phyloP scores from a whole-genome alignment of 1,284 basidiomycete species.

The Stereum hirsutum region DNA sequence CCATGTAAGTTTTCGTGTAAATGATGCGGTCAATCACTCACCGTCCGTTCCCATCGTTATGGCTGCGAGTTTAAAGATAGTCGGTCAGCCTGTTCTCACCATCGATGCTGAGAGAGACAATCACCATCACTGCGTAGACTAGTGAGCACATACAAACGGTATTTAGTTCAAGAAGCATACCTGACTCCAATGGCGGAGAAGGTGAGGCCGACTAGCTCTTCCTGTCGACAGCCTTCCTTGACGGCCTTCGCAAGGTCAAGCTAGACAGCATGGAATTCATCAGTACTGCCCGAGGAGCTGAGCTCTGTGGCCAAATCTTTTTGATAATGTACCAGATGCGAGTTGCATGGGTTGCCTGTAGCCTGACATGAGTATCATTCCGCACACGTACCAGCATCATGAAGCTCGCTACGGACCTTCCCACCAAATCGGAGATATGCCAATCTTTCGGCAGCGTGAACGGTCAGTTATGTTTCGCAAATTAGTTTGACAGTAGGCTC shows the following conservation, averaged over 20 bases:
- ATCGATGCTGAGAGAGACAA: constrained; percentile 35
- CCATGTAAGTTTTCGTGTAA: constrained; percentile 1
- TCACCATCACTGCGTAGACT: neutral
- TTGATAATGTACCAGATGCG: constrained; percentile 48
- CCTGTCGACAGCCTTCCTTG: constrained; percentile 69
- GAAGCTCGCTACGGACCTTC: constrained; percentile 46
- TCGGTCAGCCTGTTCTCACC: too few relatives aligned
- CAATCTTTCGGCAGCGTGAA: constrained; percentile 51
- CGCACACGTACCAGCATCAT: neutral
- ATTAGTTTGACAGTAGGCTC: constrained; percentile 5
- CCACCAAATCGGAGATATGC: constrained; percentile 83
- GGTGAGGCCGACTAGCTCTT: constrained; percentile 67
- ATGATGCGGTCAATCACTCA: constrained; percentile 19
- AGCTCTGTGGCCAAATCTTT: too few relatives aligned
- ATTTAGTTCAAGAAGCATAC: too few relatives aligned
- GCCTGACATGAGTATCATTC: neutral
- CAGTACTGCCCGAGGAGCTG: neutral
- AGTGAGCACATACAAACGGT: neutral
- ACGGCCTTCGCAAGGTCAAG: constrained; percentile 69
- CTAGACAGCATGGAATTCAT: constrained; percentile 23
- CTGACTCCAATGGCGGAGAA: constrained; percentile 80
- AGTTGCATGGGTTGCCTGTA: constrained; percentile 75
- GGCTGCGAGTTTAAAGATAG: too few relatives aligned
- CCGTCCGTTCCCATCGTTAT: constrained; percentile 83
- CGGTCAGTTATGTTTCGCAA: neutral